phyloP scores from a whole-genome alignment of 106 monocot genomes.

The Ottelia alismoides region DNA sequence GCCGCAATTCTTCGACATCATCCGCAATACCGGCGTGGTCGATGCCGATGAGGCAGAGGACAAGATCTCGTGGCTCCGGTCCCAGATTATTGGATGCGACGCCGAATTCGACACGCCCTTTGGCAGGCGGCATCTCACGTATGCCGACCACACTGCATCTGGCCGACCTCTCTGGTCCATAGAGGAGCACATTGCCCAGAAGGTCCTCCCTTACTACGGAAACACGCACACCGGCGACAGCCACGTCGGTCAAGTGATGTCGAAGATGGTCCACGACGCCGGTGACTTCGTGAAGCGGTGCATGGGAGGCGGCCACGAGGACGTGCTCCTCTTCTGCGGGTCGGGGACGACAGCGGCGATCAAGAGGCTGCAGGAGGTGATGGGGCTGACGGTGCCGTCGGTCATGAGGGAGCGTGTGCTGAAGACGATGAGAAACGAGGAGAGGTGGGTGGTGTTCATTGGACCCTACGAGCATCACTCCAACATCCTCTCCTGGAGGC shows the following conservation, averaged over 20 bases:
- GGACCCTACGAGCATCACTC: too few relatives aligned
- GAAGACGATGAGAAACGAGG: neutral
- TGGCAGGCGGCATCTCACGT: slow-evolving; percentile 34
- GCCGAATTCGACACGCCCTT: slow-evolving; percentile 36
- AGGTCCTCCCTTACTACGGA: slow-evolving; percentile 44
- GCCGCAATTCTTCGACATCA: too few relatives aligned
- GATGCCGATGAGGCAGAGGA: too few relatives aligned
- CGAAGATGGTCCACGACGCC: slow-evolving; percentile 12
- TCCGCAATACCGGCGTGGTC: too few relatives aligned
- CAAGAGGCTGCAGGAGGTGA: slow-evolving; percentile 59
- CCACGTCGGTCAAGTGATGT: slow-evolving; percentile 41
- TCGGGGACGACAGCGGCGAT: slow-evolving; percentile 44
- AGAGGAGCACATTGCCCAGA: slow-evolving; percentile 24
- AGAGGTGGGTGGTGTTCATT: slow-evolving; percentile 58
- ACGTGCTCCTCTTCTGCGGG: slow-evolving; percentile 53
- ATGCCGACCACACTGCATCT: slow-evolving; percentile 48
- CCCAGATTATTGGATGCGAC: slow-evolving; percentile 31
- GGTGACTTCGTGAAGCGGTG: slow-evolving; percentile 33
- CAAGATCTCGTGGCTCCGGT: slow-evolving; percentile 27
- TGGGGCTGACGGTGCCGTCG: slow-evolving; percentile 34
- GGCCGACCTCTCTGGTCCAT: slow-evolving; percentile 35
- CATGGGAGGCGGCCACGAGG: too few relatives aligned
- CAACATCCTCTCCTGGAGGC: slow-evolving; percentile 46
- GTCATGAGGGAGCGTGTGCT: slow-evolving; percentile 24
- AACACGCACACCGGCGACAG: slow-evolving; percentile 59